These are phyloP conservation scores for Clitoria ternatea DNA, from an alignment of 306 rosid species.

Conservation along the genomic window DNA sequence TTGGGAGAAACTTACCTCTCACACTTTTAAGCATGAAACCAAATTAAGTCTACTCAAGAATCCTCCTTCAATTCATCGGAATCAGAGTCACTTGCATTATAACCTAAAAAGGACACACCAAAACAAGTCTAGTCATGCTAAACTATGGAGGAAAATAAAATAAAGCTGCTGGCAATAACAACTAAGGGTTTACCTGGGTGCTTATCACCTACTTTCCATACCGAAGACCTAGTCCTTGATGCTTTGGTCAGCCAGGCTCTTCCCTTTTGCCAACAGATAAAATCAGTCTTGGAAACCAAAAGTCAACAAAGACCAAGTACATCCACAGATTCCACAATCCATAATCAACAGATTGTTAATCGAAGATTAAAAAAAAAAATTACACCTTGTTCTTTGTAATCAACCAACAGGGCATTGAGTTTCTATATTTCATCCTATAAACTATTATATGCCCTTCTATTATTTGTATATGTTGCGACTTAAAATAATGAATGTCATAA, in stretches of 20 bases:
- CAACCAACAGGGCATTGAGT: background rate
- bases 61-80: conserved; percentile 70
- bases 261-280: conserved; percentile 45
- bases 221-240: conserved; percentile 61
- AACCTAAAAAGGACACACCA: conserved; percentile 47
- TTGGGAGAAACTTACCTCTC: conserved; percentile 28
- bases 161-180: background rate
- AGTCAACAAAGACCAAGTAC: conserved; percentile 4
- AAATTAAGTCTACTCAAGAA: conserved; percentile 33
- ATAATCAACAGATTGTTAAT: background rate
- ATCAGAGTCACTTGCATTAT: conserved; percentile 96
- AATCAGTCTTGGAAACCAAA: conserved; percentile 14
- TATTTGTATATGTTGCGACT: background rate
- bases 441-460: background rate
- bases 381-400: background rate
- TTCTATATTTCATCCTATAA: background rate
- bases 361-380: background rate
- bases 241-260: conserved; percentile 77
- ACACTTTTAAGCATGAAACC: conserved; percentile 5
- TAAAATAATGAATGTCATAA: background rate
- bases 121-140: background rate
- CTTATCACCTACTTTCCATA: conserved; percentile 81
- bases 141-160: background rate
- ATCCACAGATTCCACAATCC: background rate
- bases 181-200: conserved; percentile 55